Conservation (phyloP, 192 early-diverging fungal genomes). For the Ambispora gerdemannii region DNA sequence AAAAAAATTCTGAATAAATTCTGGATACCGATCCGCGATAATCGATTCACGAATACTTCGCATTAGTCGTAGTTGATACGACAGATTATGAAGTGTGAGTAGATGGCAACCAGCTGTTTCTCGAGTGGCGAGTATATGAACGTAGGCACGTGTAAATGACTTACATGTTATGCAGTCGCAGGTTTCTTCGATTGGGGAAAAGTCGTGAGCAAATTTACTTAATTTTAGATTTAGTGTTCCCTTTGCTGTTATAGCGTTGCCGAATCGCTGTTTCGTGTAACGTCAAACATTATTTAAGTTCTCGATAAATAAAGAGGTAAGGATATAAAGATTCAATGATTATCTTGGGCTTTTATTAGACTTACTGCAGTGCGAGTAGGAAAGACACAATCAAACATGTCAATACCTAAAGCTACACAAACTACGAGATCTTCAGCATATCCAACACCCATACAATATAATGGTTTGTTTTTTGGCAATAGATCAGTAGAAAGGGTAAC, state of each 20-base stretch:
- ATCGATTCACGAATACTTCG: constrained; percentile 70
- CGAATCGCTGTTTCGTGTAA: constrained; percentile 73
- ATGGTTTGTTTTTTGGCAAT: constrained; percentile 76
- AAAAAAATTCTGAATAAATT: constrained; percentile 68
- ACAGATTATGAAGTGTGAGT: constrained; percentile 79
- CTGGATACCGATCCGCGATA: constrained; percentile 64
- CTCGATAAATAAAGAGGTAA: neutral
- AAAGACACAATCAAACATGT: constrained; percentile 91
- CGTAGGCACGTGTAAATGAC: constrained; percentile 68
- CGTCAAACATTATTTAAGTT: neutral
- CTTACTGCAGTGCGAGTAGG: constrained; percentile 79
- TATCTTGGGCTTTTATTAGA: neutral
- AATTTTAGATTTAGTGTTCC: constrained; percentile 66
- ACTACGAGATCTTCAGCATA: constrained; percentile 83
- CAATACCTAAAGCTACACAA: constrained; percentile 81
- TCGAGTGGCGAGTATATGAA: constrained; percentile 64
- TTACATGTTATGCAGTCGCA: constrained; percentile 77
- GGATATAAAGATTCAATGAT: neutral
- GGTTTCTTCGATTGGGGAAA: constrained; percentile 68
- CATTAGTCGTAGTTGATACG: constrained; percentile 84
- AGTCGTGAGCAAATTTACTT: constrained; percentile 60
- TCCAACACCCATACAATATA: constrained; percentile 91
- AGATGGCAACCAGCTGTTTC: constrained; percentile 82
- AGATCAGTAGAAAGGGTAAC: constrained; percentile 77
- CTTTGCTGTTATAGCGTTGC: constrained; percentile 73